A percentile compares a stretch with the other conserved stretches of the same genome.
Evolutionary conservation across 805 yeast species (phyloP).

Genomic region (Pichia nanzhaoensis): DNA sequence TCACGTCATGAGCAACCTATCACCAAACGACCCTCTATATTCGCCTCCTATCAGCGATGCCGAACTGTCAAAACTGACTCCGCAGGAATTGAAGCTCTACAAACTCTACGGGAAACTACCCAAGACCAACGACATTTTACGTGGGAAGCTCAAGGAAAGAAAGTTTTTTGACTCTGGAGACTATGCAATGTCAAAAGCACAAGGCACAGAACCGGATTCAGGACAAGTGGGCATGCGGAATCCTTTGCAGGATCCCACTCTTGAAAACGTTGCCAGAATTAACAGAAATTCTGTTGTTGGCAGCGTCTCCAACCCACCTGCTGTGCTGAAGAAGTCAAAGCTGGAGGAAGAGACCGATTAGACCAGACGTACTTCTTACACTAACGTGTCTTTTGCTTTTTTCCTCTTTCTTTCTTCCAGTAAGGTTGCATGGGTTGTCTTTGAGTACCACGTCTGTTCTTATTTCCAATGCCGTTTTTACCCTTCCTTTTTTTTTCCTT

Average conservation of each 20-base stretch:
- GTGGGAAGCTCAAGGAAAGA: slow-evolving; percentile 74
- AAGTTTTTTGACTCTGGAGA: slow-evolving; percentile 94
- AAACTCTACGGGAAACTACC: slow-evolving; percentile 84
- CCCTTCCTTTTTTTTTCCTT: too few species aligned
- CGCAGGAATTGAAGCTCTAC: slow-evolving; percentile 75
- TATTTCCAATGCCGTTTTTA: too few species aligned
- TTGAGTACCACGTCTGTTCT: too few species aligned
- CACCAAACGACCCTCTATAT: slow-evolving; percentile 43
- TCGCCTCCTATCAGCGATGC: slow-evolving; percentile 30
- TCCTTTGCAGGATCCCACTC: slow-evolving; percentile 43
- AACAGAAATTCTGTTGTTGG: slow-evolving; percentile 46
- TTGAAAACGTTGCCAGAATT: slow-evolving; percentile 54
- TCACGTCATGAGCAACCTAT: slow-evolving; percentile 3
- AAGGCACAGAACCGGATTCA: slow-evolving; percentile 33
- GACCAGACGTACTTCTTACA: too few species aligned
- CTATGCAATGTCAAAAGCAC: slow-evolving; percentile 73
- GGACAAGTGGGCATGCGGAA: slow-evolving; percentile 28
- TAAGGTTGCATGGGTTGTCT: too few species aligned
- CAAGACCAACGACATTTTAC: slow-evolving; percentile 65
- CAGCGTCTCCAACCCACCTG: slow-evolving; percentile 5
- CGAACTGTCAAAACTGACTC: slow-evolving; percentile 54
- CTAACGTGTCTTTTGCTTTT: too few species aligned
- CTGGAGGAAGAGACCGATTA: slow-evolving; percentile 35
- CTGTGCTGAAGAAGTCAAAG: slow-evolving; percentile 35
- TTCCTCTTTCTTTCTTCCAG: too few species aligned